These are phyloP conservation scores for Aspergillus sp. DNA, from an alignment of 2,329 filamentous ascomycete species.

Conservation along the genomic window DNA sequence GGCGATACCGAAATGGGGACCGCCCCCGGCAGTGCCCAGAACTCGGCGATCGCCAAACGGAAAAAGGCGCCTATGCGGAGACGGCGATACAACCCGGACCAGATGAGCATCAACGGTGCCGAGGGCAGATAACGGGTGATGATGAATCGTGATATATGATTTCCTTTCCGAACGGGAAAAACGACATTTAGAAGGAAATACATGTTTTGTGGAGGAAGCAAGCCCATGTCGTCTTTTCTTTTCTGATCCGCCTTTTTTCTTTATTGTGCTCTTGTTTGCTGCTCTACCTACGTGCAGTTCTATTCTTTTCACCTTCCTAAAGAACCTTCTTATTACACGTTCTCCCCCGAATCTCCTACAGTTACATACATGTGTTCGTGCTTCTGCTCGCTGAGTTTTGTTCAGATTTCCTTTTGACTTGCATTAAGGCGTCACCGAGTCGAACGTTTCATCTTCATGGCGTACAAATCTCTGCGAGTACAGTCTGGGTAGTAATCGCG, in stretches of 20 bases:
- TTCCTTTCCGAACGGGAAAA: constrained; percentile 7
- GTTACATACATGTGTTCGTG: constrained; percentile 5
- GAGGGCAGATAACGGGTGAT: constrained; percentile 15
- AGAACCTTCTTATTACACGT: background rate
- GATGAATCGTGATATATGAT: background rate
- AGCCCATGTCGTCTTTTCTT: background rate
- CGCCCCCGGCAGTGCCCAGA: constrained; percentile 27
- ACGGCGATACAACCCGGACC: constrained; percentile 33
- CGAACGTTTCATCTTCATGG: constrained; percentile 12
- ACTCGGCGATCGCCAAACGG: constrained; percentile 39
- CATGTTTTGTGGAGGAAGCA: background rate
- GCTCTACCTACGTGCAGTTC: constrained; percentile 1
- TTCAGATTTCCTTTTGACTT: constrained; percentile 12
- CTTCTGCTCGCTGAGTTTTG: constrained; percentile 4
- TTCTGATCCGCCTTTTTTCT: background rate
- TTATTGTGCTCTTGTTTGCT: constrained; percentile 4
- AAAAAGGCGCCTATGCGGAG: constrained; percentile 45
- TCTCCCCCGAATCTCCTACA: background rate
- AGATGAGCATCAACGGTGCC: constrained; percentile 35
- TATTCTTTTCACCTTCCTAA: background rate
- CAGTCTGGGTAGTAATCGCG: constrained; percentile 10
- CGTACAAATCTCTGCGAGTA: constrained; percentile 14
- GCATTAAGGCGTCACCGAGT: constrained; percentile 21
- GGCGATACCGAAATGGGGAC: constrained; percentile 40
- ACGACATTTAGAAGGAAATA: constrained; percentile 2